A percentile compares a stretch with the other conserved stretches of the same genome.
Evolutionary conservation across 129 eudicot genomes (phyloP).

Genomic region (Flaveria brownii): DNA sequence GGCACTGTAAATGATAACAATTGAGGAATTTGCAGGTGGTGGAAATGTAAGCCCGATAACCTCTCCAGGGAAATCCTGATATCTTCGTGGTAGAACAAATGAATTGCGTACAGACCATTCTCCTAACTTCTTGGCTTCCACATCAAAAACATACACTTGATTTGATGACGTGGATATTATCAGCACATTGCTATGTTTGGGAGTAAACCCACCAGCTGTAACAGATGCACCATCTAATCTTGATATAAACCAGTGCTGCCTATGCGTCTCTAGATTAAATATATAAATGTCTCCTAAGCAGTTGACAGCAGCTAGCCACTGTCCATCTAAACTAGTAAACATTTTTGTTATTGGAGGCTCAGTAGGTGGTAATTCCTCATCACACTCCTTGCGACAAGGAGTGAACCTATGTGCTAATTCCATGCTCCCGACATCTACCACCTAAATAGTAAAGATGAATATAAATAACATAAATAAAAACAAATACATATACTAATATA

Average conservation of each 20-base stretch:
- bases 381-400: constrained; percentile 61
- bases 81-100: constrained; percentile 62
- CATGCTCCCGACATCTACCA: constrained; percentile 60
- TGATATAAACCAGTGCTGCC: constrained; percentile 97
- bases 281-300: constrained; percentile 90
- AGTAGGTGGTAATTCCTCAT: constrained; percentile 54
- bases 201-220: constrained; percentile 87
- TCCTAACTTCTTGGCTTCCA: constrained; percentile 91
- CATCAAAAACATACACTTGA: constrained; percentile 85
- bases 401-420: constrained; percentile 56
- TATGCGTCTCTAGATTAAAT: constrained; percentile 75
- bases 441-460: constrained; percentile 38
- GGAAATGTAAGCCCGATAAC: constrained; percentile 91
- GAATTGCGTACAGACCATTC: constrained; percentile 81
- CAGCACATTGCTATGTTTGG: constrained; percentile 73
- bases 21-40: constrained; percentile 58
- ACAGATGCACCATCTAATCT: constrained; percentile 93
- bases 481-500: neutral
- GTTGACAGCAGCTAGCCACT: constrained; percentile 94
- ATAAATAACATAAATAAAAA: neutral
- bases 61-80: constrained; percentile 93
- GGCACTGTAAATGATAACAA: constrained; percentile 78
- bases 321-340: constrained; percentile 88
- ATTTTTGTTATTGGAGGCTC: constrained; percentile 90
- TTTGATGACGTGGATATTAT: constrained; percentile 83